These are phyloP conservation scores for Stachybotrys chartarum DNA, from an alignment of 2,329 filamentous ascomycete genomes.

Conservation along the genomic window DNA sequence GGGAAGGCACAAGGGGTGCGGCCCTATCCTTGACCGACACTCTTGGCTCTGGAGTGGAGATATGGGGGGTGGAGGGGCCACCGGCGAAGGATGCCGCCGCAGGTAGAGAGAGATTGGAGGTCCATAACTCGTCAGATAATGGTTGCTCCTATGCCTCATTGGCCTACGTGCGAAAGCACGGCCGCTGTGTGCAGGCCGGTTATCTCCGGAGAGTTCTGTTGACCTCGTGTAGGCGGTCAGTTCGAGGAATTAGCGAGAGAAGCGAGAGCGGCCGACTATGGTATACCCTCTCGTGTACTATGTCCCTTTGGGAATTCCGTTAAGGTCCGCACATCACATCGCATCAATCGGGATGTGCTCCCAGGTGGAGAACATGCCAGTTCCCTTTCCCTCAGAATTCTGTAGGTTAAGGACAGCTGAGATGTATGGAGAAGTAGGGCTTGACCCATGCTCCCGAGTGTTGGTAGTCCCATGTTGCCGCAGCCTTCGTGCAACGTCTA, in stretches of 20 bases:
- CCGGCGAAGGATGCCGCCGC: slow-evolving; percentile 22
- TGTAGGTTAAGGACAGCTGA: neutral
- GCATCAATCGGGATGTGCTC: neutral
- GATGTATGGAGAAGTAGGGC: neutral
- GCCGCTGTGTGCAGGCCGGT: slow-evolving; percentile 13
- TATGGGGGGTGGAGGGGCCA: slow-evolving; percentile 12
- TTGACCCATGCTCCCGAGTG: neutral
- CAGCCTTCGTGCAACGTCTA: neutral
- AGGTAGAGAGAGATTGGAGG: slow-evolving; percentile 22
- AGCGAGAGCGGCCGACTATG: neutral
- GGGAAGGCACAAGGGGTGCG: slow-evolving; percentile 11
- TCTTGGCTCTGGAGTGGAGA: slow-evolving; percentile 15
- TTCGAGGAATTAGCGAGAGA: neutral
- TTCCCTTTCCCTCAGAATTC: neutral
- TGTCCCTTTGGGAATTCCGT: too few relatives aligned
- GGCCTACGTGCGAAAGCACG: slow-evolving; percentile 5
- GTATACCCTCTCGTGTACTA: too few relatives aligned
- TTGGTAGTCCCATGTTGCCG: slow-evolving; percentile 1
- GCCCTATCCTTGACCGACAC: slow-evolving; percentile 24
- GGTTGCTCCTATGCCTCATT: slow-evolving; percentile 3
- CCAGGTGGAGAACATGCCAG: neutral
- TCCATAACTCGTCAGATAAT: slow-evolving; percentile 18
- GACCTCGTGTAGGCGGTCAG: neutral
- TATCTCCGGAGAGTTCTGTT: neutral
- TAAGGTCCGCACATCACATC: too few relatives aligned